Percentiles rank a stretch among this genome's conserved stretches.
Conservation (phyloP, 306 rosid species). For the Prunus dulcis region DNA sequence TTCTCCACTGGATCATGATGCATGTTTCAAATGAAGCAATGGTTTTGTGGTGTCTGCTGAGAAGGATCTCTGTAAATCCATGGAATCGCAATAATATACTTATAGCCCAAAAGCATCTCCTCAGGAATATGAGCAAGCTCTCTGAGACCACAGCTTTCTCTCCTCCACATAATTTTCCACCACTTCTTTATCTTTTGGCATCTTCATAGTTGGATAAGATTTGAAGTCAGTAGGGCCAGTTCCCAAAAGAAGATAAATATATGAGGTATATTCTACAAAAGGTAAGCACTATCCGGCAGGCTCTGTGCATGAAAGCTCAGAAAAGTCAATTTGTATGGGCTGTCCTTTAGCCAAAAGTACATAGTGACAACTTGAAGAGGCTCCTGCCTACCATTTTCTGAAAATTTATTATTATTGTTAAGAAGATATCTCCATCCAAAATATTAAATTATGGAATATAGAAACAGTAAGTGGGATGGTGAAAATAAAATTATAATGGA, state of each 20-base stretch:
- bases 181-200: neutral
- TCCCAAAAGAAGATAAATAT: neutral
- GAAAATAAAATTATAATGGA: no score
- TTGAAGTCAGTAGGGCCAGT: neutral
- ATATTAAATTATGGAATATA: neutral
- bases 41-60: no score
- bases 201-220: neutral
- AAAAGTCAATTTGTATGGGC: neutral
- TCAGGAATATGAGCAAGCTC: neutral
- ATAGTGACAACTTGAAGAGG: neutral
- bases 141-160: neutral
- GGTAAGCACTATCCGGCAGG: neutral
- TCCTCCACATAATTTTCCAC: neutral
- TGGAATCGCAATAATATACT: neutral
- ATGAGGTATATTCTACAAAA: neutral
- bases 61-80: neutral
- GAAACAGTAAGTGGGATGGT: no score
- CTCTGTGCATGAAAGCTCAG: neutral
- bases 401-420: neutral
- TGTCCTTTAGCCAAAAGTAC: neutral
- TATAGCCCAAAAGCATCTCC: neutral
- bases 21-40: no score
- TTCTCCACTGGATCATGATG: no score
- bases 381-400: neutral
- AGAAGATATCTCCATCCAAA: neutral